Base-by-base conservation (phyloP, 2,329 filamentous ascomycete species). In the Coniosporium tulheliwenetii region DNA sequence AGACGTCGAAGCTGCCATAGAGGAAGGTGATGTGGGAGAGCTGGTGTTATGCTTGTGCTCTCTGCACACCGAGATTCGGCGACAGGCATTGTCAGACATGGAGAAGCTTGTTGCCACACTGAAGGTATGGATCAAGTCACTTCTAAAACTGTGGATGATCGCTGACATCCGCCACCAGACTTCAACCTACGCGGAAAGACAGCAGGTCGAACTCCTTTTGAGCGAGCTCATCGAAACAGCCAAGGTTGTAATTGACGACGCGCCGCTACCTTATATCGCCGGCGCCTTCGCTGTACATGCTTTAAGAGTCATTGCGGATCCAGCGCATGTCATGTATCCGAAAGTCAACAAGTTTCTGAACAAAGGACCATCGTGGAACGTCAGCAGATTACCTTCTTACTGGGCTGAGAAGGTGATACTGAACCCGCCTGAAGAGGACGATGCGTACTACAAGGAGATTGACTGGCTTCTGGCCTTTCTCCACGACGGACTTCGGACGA, bases 271-370 rank as follows among this genome's bases (percentile, higher is more conserved):
- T 0, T 85, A 79, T 44, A 69, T 85, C 10, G 76, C 85, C 5
- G 73, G 78, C n/a, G 74, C 81, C 9, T 91, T 94, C 50, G 79
- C 85, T 7, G 70, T 73, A 37, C 75, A 77, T 47, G 76, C 79
- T 1, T 67, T 93, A 7, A 64, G 71, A 1, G 75, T 93, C 12
- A 63, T 93, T 37, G 72, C 70, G 15, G 79, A 85, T 45, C 89
- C 89, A 0, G 69, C 85, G 12, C 85, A 93, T 54, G 75, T 75
- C 44, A 72, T 95, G 32, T 96, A 94, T 56, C 75, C 77, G 43
- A 94, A 94, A 56, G 65, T 91, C 60, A 94, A 93, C 63, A 68
- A 71, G 5, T 95, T 87, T 57, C 72, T 96, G 31, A 84, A 84
- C 15, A 77, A 77, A 39, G 74, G 77, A 0, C 87, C 89, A 1